phyloP scores from a whole-genome alignment of 768 basidiomycete genomes.

The Phaeotremella skinneri region DNA sequence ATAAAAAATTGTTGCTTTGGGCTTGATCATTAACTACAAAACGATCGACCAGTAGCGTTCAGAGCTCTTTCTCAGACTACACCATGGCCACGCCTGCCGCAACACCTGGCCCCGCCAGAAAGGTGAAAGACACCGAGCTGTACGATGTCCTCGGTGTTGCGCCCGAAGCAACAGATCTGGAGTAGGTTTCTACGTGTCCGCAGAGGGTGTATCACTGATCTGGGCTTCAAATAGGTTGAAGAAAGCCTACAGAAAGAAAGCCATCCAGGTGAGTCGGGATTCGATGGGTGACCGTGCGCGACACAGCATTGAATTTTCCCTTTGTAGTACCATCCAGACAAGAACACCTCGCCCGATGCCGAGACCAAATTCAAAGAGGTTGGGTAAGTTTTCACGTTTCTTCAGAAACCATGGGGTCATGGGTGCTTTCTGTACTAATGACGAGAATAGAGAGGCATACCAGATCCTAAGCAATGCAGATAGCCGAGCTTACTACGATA shows the following conservation, averaged over 20 bases:
- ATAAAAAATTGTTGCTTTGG: too few species aligned
- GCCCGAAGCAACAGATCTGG: conserved; percentile 50
- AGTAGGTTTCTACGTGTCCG: conserved; percentile 30
- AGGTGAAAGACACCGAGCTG: conserved; percentile 50
- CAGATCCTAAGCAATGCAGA: conserved; percentile 71
- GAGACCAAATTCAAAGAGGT: conserved; percentile 97
- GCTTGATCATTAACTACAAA: too few species aligned
- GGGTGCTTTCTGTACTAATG: conserved; percentile 1
- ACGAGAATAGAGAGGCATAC: conserved; percentile 75
- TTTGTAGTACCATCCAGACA: conserved; percentile 85
- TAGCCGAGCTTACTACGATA: conserved; percentile 84
- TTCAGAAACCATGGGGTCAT: neutral
- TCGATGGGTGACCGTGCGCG: conserved; percentile 1
- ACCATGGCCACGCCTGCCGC: neutral
- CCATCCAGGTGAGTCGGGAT: conserved; percentile 73
- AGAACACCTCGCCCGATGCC: conserved; percentile 87
- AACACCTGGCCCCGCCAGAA: conserved; percentile 17
- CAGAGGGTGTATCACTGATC: conserved; percentile 8
- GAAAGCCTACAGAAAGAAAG: conserved; percentile 91
- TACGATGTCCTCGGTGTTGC: conserved; percentile 52
- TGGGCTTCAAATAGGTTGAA: conserved; percentile 58
- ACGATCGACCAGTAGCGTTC: too few species aligned
- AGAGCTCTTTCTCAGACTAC: too few species aligned
- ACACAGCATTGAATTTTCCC: conserved; percentile 8
- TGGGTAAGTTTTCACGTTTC: conserved; percentile 57